Evolutionary conservation across 2,329 filamentous ascomycete genomes (phyloP).

Genomic region (Incumbomyces lentus): DNA sequence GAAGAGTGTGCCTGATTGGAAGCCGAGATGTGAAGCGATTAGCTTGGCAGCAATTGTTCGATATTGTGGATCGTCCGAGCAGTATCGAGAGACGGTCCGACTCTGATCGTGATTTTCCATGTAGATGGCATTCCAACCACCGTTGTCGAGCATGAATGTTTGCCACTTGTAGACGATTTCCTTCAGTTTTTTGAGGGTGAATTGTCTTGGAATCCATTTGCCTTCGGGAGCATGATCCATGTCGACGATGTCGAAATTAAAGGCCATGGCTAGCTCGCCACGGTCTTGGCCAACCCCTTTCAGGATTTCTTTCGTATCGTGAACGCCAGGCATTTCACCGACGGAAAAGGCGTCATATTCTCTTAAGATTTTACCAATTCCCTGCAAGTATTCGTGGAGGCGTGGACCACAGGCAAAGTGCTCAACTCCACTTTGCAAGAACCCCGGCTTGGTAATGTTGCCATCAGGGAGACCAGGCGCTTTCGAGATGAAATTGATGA

Average conservation of each 20-base stretch:
- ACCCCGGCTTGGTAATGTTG: conserved; percentile 28
- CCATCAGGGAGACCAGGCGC: conserved; percentile 41
- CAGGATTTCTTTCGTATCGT: conserved; percentile 47
- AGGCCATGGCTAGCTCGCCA: conserved; percentile 58
- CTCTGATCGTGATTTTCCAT: conserved; percentile 56
- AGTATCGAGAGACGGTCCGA: conserved; percentile 45
- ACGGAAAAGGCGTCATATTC: conserved; percentile 60
- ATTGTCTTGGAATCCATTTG: conserved; percentile 39
- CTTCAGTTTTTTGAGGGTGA: conserved; percentile 41
- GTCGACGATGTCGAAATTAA: conserved; percentile 57
- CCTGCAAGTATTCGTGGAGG: conserved; percentile 57
- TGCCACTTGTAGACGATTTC: conserved; percentile 42
- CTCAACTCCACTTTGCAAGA: conserved; percentile 41
- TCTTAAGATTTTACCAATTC: conserved; percentile 49
- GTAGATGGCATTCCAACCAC: conserved; percentile 49
- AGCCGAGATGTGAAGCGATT: conserved; percentile 40
- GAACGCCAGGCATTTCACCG: conserved; percentile 57
- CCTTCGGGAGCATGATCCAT: conserved; percentile 45
- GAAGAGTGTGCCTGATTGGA: conserved; percentile 45
- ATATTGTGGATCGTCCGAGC: conserved; percentile 35
- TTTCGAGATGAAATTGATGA: conserved; percentile 58
- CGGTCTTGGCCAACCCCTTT: conserved; percentile 46
- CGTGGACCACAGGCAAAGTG: conserved; percentile 57
- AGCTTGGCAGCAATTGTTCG: conserved; percentile 42
- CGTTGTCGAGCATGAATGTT: conserved; percentile 39